Base-by-base conservation (phyloP, 2,329 filamentous ascomycete genomes). In the Sporothrix pallida region DNA sequence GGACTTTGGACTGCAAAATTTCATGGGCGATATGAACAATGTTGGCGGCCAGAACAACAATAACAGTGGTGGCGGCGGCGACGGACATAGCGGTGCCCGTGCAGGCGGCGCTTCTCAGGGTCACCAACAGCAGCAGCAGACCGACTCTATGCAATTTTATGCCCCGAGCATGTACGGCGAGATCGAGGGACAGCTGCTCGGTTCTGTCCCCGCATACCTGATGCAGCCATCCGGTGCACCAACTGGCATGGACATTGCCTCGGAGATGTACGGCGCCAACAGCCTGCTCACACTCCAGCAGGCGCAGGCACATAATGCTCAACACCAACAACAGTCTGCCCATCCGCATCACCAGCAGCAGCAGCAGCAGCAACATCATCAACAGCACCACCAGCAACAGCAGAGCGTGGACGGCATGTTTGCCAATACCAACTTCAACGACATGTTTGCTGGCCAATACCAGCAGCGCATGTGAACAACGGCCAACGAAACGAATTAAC, bases 121-220 rank as follows among this genome's bases (percentile, higher is more conserved):
- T 80, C 75, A 79, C 78, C 74, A 75, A 12, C 74, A 63, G 78
- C 74, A 75, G 15, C 74, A 67, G n/a, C 79, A 80, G 44, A 80
- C 80, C 46, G 80, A 83, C 37, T 76, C 79, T 48, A 81, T 83
- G 73, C 83, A 84, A 67, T 87, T 87, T 75, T 88, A 86, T 79
- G 84, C 88, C 74, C 83, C 86, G 2, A 83, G 83, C 23, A 80
- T 87, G 5, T 87, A 88, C 75, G 90, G 91, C 76, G 90, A 92
- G 72, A 88, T 93, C 70, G 92, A 94, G 78, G 92, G 91, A 20
- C 91, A 94, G 76, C 84, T 94, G 13, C 89, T 93, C 74, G 90
- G 89, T 0, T 89, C 91, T 0, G 85, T 93, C 0, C 75, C 76
- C 13, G 62, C 73, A 7, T 77, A 76, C 37, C 69, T 77, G 10